phyloP scores from a whole-genome alignment of 2,329 filamentous ascomycete genomes.

The Talaromyces sp. region DNA sequence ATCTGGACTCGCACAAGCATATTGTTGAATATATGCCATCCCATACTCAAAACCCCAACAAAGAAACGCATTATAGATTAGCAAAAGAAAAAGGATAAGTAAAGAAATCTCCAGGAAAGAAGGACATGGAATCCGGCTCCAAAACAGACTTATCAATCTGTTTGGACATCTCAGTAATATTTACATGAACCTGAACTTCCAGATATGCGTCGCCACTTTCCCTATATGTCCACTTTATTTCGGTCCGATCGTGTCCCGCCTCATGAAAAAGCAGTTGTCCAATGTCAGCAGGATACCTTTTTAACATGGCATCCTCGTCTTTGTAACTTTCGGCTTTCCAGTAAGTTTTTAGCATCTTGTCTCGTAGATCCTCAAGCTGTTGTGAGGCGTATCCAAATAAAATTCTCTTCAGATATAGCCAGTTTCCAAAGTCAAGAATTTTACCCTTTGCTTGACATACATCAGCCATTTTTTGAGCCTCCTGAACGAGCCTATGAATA shows the following conservation, averaged over 20 bases:
- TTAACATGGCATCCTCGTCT: neutral
- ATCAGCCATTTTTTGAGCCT: no score
- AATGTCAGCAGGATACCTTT: neutral
- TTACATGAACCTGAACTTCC: no score
- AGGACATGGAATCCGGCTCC: no score
- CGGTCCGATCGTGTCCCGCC: no score
- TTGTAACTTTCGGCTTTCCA: neutral
- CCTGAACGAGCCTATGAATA: neutral
- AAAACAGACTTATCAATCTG: no score
- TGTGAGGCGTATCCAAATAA: neutral
- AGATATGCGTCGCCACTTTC: no score
- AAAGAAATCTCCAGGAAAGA: no score
- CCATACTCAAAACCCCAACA: neutral
- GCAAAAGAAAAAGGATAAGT: no score
- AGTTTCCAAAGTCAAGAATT: neutral
- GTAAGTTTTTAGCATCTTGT: neutral
- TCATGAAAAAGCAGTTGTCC: no score
- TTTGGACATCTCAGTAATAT: no score
- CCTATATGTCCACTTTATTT: no score
- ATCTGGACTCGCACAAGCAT: neutral
- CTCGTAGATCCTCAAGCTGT: neutral
- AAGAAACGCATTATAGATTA: neutral
- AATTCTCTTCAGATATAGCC: neutral
- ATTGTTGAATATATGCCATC: neutral
- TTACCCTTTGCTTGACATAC: neutral